Evolutionary conservation across 2,329 filamentous ascomycete species (phyloP).

Genomic region (Fusarium multiceps): DNA sequence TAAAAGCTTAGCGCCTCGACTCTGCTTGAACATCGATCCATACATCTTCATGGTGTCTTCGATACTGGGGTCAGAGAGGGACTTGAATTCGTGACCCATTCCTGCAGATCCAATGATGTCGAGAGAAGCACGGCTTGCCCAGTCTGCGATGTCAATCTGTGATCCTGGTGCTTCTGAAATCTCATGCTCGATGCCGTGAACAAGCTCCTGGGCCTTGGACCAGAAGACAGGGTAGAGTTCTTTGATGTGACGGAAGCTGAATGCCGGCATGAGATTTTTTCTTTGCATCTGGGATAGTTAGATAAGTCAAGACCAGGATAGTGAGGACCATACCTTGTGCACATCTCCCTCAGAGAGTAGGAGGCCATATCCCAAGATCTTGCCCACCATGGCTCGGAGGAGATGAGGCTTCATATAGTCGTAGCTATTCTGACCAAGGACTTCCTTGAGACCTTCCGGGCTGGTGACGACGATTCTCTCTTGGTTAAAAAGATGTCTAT

Average conservation of each 20-base stretch:
- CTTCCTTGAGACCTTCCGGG: constrained; percentile 27
- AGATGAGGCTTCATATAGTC: constrained; percentile 33
- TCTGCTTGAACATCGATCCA: constrained; percentile 44
- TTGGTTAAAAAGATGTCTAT: constrained; percentile 30
- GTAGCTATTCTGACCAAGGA: constrained; percentile 29
- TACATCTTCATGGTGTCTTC: constrained; percentile 47
- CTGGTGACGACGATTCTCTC: constrained; percentile 28
- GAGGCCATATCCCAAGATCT: constrained; percentile 22
- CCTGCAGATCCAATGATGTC: constrained; percentile 53
- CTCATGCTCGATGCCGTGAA: constrained; percentile 1
- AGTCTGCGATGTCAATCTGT: constrained; percentile 25
- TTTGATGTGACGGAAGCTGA: constrained; percentile 37
- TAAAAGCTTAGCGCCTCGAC: constrained; percentile 33
- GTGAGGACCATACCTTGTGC: neutral
- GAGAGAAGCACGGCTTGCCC: constrained; percentile 42
- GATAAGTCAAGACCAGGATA: rapidly evolving
- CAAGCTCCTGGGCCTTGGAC: constrained; percentile 28
- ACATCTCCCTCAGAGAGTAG: constrained; percentile 27
- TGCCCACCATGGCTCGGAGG: constrained; percentile 28
- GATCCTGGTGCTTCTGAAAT: neutral
- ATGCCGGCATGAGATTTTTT: constrained; percentile 35
- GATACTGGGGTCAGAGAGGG: constrained; percentile 48
- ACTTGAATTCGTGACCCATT: constrained; percentile 50
- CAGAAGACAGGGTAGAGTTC: constrained; percentile 33
- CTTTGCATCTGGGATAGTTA: constrained; percentile 24